Base-by-base conservation (phyloP, 768 basidiomycete genomes). In the Auricularia auricula-judae region DNA sequence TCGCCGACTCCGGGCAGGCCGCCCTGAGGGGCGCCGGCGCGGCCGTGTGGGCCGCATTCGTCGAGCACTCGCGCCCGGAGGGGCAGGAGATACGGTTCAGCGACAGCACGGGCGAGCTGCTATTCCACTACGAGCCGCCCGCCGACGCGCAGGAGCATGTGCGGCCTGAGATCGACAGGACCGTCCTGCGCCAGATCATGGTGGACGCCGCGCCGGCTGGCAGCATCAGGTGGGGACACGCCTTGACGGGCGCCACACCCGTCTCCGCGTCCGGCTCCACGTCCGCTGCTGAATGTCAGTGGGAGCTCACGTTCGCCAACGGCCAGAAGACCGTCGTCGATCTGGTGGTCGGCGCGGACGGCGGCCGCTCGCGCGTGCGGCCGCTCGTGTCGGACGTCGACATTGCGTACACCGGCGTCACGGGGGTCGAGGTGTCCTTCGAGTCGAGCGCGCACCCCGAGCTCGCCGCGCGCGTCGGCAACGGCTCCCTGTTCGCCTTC, bases 341-440 rank as follows among this genome's bases (percentile, higher is more conserved):
- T 61, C 47, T 75, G 58, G 62, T 76, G 51, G 66, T 78, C 56
- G 77, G 77, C 10, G 76, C 77, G 16, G 77, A 78, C 61, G 79
- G 80, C 5, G 72, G 78, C 3, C 77, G 77, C 74, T 78, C 76
- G 18, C 72, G 71, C 64, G 70, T 76, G 3, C 76, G 79, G 12
- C 66, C 71, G 4, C 67, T 77, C 62, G 63, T 79, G 33, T 72
- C 73, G 29, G 59, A 71, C n/a, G 68, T 70, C 10, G 63, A 63
- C 43, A 76, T 78, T 3, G 59, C 66, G 39, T 79, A 77, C 68
- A 71, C 72, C 14, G 78, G 76, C 14, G 67, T 71, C 4, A 64
- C 66, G 14, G 67, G 69, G 36, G 61, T 69, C 64, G 71, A 72
- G 35, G 8, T 69, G 16, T 51, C 47, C 62, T 67, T 36, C 65